These are phyloP conservation scores for Geum urbanum DNA, from an alignment of 306 rosid species.

Conservation along the genomic window DNA sequence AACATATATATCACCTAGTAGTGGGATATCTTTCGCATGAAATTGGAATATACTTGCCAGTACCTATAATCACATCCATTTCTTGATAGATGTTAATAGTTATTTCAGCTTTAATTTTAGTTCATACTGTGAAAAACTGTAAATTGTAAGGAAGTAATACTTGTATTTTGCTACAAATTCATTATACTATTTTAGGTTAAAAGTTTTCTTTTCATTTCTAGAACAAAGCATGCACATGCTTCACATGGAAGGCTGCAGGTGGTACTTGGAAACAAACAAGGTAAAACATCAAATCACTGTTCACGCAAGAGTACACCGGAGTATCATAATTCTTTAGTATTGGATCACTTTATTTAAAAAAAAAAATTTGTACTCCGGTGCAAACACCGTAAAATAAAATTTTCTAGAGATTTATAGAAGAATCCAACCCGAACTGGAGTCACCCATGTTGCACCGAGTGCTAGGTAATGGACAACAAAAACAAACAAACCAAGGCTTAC, in stretches of 20 bases:
- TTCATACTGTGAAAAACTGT: background rate
- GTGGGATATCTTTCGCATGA: background rate
- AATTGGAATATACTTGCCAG: too few species aligned
- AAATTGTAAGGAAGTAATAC: background rate
- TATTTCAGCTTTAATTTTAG: background rate
- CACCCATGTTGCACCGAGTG: slow-evolving; percentile 8
- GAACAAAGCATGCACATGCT: background rate
- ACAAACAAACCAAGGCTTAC: background rate
- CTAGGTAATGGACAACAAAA: background rate
- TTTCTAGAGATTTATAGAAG: too few species aligned
- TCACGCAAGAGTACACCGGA: too few species aligned
- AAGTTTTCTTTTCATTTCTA: background rate
- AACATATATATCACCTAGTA: background rate
- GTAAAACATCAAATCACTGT: background rate
- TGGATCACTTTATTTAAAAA: too few species aligned
- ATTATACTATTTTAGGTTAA: background rate
- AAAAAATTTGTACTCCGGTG: too few species aligned
- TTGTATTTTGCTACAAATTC: background rate
- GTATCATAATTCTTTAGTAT: too few species aligned
- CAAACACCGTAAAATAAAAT: too few species aligned
- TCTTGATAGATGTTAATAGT: background rate
- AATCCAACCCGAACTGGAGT: background rate
- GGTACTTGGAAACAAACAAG: background rate
- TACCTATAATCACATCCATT: too few species aligned
- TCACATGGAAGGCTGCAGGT: background rate